These are phyloP conservation scores for Fraxinus floribunda DNA, from an alignment of 305 asterid genomes.

Conservation along the genomic window DNA sequence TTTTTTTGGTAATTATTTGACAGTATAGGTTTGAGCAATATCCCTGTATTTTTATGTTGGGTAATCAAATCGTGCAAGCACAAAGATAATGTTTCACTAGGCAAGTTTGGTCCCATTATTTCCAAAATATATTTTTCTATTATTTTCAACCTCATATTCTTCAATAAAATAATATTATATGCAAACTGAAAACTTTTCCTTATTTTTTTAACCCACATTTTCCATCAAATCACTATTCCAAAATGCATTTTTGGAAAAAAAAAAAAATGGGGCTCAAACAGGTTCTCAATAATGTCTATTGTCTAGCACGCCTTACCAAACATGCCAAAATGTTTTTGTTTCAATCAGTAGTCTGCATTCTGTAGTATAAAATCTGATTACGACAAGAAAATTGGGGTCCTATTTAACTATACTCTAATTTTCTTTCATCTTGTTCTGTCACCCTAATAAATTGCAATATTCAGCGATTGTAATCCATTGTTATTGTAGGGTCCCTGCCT, in stretches of 20 bases:
- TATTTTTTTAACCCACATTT: too few relatives aligned
- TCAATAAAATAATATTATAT: too few relatives aligned
- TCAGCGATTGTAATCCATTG: neutral
- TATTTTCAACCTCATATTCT: too few relatives aligned
- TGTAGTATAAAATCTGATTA: neutral
- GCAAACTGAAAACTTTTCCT: too few relatives aligned
- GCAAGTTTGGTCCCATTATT: neutral
- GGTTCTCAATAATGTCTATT: neutral
- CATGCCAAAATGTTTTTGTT: neutral
- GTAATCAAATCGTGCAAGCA: neutral
- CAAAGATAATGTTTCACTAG: neutral
- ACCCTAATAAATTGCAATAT: neutral
- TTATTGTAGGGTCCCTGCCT: constrained; percentile 78
- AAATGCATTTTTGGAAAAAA: too few relatives aligned
- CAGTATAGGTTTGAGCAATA: neutral
- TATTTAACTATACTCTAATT: neutral
- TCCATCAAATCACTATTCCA: too few relatives aligned
- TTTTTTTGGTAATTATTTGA: neutral
- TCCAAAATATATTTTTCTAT: too few relatives aligned
- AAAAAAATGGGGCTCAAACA: too few relatives aligned
- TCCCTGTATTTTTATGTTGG: neutral
- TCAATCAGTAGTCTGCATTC: neutral
- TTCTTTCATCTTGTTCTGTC: neutral
- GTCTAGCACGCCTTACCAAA: neutral
- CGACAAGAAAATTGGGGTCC: neutral